A percentile compares a stretch with the other conserved stretches of the same genome.
Conservation (phyloP, 371 early-diverging fungal genomes). For the Actinomucor elegans region DNA sequence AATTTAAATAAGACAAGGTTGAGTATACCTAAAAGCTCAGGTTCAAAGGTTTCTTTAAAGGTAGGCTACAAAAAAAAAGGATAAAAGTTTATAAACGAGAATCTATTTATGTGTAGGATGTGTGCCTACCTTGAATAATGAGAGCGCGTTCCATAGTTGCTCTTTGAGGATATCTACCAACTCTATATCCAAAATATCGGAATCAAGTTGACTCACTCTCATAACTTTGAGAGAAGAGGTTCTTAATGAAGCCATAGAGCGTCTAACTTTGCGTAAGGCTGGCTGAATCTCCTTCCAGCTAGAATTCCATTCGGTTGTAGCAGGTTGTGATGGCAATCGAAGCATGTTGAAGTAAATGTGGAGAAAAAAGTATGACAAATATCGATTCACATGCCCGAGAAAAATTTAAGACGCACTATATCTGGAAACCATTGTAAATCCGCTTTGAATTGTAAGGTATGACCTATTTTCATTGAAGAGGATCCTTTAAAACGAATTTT, state of each 20-base stretch:
- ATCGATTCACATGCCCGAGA: neutral
- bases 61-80: slow-evolving; percentile 37
- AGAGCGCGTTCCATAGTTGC: slow-evolving; percentile 66
- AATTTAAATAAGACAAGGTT: slow-evolving; percentile 63
- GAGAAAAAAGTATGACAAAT: slow-evolving; percentile 2
- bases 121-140: slow-evolving; percentile 57
- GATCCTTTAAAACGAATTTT: too few species aligned
- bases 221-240: slow-evolving; percentile 65
- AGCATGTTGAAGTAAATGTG: slow-evolving; percentile 12
- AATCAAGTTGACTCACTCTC: slow-evolving; percentile 88
- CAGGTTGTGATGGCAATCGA: slow-evolving; percentile 38
- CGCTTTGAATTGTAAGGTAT: too few species aligned
- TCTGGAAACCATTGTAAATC: too few species aligned
- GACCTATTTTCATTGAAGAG: too few species aligned
- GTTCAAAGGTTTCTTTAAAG: slow-evolving; percentile 60
- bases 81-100: neutral
- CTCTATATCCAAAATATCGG: slow-evolving; percentile 81
- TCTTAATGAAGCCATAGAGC: slow-evolving; percentile 54
- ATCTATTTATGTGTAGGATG: neutral
- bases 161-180: slow-evolving; percentile 75
- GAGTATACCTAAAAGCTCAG: slow-evolving; percentile 56
- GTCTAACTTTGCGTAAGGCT: slow-evolving; percentile 48
- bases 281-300: slow-evolving; percentile 62
- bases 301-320: slow-evolving; percentile 50
- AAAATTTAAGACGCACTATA: too few species aligned